Evolutionary conservation across 768 basidiomycete species (phyloP).

Genomic region (Naganishia antarctica): DNA sequence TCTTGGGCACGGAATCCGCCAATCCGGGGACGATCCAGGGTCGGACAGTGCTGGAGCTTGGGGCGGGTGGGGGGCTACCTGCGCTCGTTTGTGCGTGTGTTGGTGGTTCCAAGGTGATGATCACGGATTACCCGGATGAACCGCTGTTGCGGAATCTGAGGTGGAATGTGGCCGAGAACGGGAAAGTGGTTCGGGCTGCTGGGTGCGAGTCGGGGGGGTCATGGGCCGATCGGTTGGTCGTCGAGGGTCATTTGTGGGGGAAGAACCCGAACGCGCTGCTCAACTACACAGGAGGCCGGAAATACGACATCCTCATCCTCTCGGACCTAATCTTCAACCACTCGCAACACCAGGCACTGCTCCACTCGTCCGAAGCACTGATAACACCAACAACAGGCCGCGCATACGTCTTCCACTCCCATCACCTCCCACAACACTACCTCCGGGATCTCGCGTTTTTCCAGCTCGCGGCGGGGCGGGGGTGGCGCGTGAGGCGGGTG

Average conservation of each 20-base stretch:
- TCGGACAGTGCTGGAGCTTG: slow-evolving; percentile 71
- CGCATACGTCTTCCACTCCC: slow-evolving; percentile 79
- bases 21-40: slow-evolving; percentile 39
- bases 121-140: slow-evolving; percentile 89
- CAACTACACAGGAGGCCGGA: slow-evolving; percentile 1
- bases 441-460: slow-evolving; percentile 81
- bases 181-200: slow-evolving; percentile 38
- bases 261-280: slow-evolving; percentile 34
- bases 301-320: slow-evolving; percentile 75
- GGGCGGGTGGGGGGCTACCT: slow-evolving; percentile 88
- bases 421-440: slow-evolving; percentile 79
- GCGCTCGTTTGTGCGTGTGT: slow-evolving; percentile 68
- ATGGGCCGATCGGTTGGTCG: slow-evolving; percentile 10
- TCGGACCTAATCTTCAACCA: slow-evolving; percentile 95
- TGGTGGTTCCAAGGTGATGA: slow-evolving; percentile 66
- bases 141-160: slow-evolving; percentile 68
- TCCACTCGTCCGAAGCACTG: slow-evolving; percentile 25
- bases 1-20: slow-evolving; percentile 36
- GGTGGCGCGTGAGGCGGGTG: slow-evolving; percentile 72
- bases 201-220: slow-evolving; percentile 28
- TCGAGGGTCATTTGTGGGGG: slow-evolving; percentile 46
- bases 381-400: slow-evolving; percentile 44
- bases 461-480: slow-evolving; percentile 56
- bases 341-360: slow-evolving; percentile 57
- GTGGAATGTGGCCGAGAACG: slow-evolving; percentile 64